Evolutionary conservation across 805 yeast genomes (phyloP).

Genomic region (Pichia pseudocactophila): DNA sequence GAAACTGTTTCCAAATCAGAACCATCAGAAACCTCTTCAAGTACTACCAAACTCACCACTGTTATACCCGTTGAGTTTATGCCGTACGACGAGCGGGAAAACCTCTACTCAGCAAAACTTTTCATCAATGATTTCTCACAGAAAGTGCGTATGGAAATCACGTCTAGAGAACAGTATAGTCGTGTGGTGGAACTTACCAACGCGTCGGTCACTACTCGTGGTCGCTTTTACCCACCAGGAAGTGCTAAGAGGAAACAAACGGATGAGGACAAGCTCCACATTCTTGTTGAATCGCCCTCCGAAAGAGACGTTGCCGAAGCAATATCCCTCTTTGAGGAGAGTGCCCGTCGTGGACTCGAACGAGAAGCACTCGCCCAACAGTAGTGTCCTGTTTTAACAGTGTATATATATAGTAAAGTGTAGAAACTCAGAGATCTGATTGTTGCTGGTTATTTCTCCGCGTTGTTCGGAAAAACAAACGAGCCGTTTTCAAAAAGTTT

Average conservation of each 20-base stretch:
- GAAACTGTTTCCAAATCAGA: slow-evolving; percentile 21
- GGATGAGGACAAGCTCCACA: slow-evolving; percentile 60
- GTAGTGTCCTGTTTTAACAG: too few relatives aligned
- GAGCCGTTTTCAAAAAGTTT: too few relatives aligned
- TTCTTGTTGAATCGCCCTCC: slow-evolving; percentile 68
- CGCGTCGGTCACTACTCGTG: slow-evolving; percentile 74
- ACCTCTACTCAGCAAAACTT: slow-evolving; percentile 18
- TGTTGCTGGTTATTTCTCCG: too few relatives aligned
- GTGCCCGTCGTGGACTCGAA: slow-evolving; percentile 42
- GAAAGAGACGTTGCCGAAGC: slow-evolving; percentile 52
- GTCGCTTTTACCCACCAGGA: slow-evolving; percentile 63
- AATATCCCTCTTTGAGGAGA: slow-evolving; percentile 44
- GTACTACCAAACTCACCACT: slow-evolving; percentile 6
- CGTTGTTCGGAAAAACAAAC: too few relatives aligned
- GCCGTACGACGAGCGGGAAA: not conserved
- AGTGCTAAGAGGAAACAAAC: slow-evolving; percentile 35
- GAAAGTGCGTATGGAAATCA: slow-evolving; percentile 66
- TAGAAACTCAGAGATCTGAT: too few relatives aligned
- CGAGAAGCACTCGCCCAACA: slow-evolving; percentile 2
- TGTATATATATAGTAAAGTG: too few relatives aligned
- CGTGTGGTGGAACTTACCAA: slow-evolving; percentile 63
- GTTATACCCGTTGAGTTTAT: not conserved
- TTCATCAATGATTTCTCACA: slow-evolving; percentile 82
- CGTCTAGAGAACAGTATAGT: slow-evolving; percentile 54
- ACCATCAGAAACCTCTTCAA: slow-evolving; percentile 13